These are phyloP conservation scores for Sporormia fimetaria DNA, from an alignment of 495 filamentous ascomycete genomes.

Conservation along the genomic window DNA sequence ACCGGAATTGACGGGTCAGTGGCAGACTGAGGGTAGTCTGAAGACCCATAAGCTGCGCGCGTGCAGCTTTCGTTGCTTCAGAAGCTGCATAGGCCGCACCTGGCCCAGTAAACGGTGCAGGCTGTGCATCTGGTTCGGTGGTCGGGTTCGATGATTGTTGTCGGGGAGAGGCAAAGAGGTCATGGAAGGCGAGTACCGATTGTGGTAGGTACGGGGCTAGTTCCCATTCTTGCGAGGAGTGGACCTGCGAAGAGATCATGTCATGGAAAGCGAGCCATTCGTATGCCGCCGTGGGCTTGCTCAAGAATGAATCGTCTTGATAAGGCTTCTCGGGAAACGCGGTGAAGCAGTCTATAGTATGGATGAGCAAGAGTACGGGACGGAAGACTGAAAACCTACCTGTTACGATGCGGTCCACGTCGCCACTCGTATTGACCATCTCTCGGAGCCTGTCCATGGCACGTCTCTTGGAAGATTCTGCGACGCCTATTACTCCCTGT, in stretches of 20 bases:
- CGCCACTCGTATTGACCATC: constrained; percentile 80
- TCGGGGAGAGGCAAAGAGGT: constrained; percentile 64
- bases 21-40: constrained; percentile 46
- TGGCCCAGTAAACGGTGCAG: constrained; percentile 64
- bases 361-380: not conserved
- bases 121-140: constrained; percentile 34
- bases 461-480: constrained; percentile 62
- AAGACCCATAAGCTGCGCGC: constrained; percentile 42
- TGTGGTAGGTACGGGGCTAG: constrained; percentile 72
- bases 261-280: constrained; percentile 97
- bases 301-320: constrained; percentile 83
- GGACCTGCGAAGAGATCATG: constrained; percentile 59
- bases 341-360: constrained; percentile 53
- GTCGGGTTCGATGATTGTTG: constrained; percentile 28
- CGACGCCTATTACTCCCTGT: constrained; percentile 45
- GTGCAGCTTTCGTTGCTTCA: constrained; percentile 62
- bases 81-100: constrained; percentile 66
- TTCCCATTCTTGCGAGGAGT: constrained; percentile 76
- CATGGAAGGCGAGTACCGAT: constrained; percentile 78
- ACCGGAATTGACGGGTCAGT: constrained; percentile 64
- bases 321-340: constrained; percentile 75
- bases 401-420: constrained; percentile 73
- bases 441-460: constrained; percentile 72
- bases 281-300: constrained; percentile 75
- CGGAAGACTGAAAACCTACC: constrained; percentile 30